A percentile compares a stretch with the other conserved stretches of the same genome.
These are phyloP conservation scores for Cladorrhinum sp. DNA, from an alignment of 2,329 filamentous ascomycete species.

Conservation along the genomic window DNA sequence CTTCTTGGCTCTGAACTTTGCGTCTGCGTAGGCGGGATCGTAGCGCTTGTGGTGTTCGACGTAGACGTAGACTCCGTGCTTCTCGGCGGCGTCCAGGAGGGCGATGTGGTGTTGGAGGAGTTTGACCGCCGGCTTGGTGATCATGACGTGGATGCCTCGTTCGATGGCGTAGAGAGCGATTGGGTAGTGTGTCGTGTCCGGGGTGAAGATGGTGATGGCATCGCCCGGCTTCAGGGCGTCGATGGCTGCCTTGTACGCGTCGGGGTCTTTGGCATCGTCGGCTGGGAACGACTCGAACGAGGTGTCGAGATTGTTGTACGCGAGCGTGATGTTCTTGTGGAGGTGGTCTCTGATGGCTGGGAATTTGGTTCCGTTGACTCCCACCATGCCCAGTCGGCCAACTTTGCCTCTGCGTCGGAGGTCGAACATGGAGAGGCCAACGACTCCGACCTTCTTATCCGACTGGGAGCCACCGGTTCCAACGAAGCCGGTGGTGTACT, in stretches of 20 bases:
- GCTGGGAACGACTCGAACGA: slow-evolving; percentile 80
- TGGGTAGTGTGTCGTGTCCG: slow-evolving; percentile 87
- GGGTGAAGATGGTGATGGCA: slow-evolving; percentile 94
- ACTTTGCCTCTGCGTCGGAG: slow-evolving; percentile 86
- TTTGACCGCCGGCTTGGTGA: slow-evolving; percentile 93
- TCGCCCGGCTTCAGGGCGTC: slow-evolving; percentile 77
- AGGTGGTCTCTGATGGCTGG: slow-evolving; percentile 87
- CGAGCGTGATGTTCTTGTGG: slow-evolving; percentile 79
- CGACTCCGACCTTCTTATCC: slow-evolving; percentile 95
- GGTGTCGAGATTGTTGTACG: slow-evolving; percentile 85
- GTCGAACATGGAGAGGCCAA: slow-evolving; percentile 86
- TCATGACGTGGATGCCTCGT: slow-evolving; percentile 81
- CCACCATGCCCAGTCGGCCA: slow-evolving; percentile 80
- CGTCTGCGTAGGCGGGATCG: slow-evolving; percentile 89
- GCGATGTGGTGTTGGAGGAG: slow-evolving; percentile 74
- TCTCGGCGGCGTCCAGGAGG: slow-evolving; percentile 68
- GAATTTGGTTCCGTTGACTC: slow-evolving; percentile 84
- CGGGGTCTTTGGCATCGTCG: slow-evolving; percentile 68
- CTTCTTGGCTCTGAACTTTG: slow-evolving; percentile 68
- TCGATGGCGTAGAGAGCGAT: slow-evolving; percentile 92
- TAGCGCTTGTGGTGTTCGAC: slow-evolving; percentile 97
- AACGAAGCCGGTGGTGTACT: slow-evolving; percentile 96
- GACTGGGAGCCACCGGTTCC: slow-evolving; percentile 78
- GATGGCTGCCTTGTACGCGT: slow-evolving; percentile 86
- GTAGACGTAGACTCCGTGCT: slow-evolving; percentile 82